phyloP scores from a whole-genome alignment of 2,329 filamentous ascomycete species.

The Colletotrichum plurivorum region DNA sequence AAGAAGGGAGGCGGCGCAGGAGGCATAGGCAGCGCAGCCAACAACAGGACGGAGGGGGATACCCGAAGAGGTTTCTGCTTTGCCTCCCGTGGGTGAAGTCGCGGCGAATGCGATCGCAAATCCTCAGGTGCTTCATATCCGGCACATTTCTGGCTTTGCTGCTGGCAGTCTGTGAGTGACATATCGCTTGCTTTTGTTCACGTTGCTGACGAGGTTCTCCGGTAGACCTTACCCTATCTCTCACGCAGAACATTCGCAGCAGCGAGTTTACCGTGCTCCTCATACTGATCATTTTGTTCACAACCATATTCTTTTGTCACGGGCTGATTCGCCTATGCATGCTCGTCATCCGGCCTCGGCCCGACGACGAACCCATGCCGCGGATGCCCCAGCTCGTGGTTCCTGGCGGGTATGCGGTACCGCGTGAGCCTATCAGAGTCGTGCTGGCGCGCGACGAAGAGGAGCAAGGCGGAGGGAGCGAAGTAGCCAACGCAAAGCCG shows the following conservation, averaged over 20 bases:
- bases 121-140: conserved; percentile 75
- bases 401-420: conserved; percentile 77
- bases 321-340: conserved; percentile 81
- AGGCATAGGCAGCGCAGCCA: conserved; percentile 40
- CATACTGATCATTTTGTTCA: conserved; percentile 81
- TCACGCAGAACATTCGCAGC: conserved; percentile 74
- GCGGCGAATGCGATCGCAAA: conserved; percentile 65
- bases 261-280: conserved; percentile 85
- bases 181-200: neutral
- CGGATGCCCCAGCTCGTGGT: conserved; percentile 61
- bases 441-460: conserved; percentile 83
- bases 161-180: conserved; percentile 75
- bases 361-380: conserved; percentile 41
- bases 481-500: conserved; percentile 73
- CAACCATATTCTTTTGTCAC: conserved; percentile 86
- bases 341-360: conserved; percentile 66
- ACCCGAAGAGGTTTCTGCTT: conserved; percentile 62
- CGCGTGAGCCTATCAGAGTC: conserved; percentile 81
- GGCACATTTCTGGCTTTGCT: conserved; percentile 72
- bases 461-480: conserved; percentile 61
- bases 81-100: conserved; percentile 71
- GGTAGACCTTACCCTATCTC: conserved; percentile 79
- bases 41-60: conserved; percentile 41
- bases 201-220: conserved; percentile 1
- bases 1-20: conserved; percentile 55